Conservation (phyloP, 768 basidiomycete species). For the Mycena venus region DNA sequence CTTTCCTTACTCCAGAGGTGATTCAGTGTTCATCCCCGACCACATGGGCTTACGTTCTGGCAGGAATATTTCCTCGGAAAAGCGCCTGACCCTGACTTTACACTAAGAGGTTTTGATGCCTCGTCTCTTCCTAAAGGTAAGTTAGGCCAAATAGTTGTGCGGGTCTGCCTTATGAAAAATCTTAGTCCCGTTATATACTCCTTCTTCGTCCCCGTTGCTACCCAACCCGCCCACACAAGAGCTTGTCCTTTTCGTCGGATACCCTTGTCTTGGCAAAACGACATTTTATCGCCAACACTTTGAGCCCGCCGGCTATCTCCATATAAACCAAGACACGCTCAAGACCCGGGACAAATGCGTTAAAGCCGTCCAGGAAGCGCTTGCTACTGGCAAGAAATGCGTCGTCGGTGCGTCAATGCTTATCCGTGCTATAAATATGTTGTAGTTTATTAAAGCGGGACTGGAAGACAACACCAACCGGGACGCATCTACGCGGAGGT, state of each 20-base stretch:
- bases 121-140: slow-evolving; percentile 57
- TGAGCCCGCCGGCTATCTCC: slow-evolving; percentile 73
- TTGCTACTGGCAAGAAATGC: slow-evolving; percentile 72
- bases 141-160: slow-evolving; percentile 12
- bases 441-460: background rate
- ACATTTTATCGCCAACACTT: slow-evolving; percentile 84
- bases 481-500: slow-evolving; percentile 72
- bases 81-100: slow-evolving; percentile 55
- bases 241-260: slow-evolving; percentile 65
- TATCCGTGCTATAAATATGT: background rate
- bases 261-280: slow-evolving; percentile 81
- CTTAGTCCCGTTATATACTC: slow-evolving; percentile 64
- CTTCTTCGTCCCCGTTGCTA: slow-evolving; percentile 64
- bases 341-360: slow-evolving; percentile 83
- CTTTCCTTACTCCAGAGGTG: slow-evolving; percentile 91
- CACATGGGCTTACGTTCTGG: background rate
- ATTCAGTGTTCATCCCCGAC: background rate
- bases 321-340: slow-evolving; percentile 90
- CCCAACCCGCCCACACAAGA: slow-evolving; percentile 56
- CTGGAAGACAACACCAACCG: slow-evolving; percentile 92
- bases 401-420: slow-evolving; percentile 73
- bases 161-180: background rate
- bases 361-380: slow-evolving; percentile 67
- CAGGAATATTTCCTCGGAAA: slow-evolving; percentile 86
- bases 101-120: slow-evolving; percentile 78